A percentile compares a stretch with the other conserved stretches of the same genome.
Evolutionary conservation across 2,329 filamentous ascomycete species (phyloP).

Genomic region (Raffaelea albimanens): DNA sequence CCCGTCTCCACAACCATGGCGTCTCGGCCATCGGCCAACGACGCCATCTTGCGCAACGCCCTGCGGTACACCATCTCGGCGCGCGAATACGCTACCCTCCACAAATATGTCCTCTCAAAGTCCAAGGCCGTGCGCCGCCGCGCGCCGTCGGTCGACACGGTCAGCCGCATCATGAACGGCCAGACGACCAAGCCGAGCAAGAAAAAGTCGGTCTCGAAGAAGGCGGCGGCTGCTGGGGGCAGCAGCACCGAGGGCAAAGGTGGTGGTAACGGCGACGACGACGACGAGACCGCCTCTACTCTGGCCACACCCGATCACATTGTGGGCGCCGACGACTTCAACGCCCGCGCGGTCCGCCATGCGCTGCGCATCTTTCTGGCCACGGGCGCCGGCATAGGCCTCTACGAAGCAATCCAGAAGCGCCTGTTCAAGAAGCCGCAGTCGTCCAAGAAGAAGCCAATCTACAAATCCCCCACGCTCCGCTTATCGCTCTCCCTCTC

Average conservation of each 20-base stretch:
- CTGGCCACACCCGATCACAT: background rate
- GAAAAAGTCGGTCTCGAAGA: background rate
- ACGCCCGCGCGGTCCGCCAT: slow-evolving; percentile 60
- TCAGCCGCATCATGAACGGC: slow-evolving; percentile 45
- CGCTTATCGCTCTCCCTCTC: slow-evolving; percentile 76
- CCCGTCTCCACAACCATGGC: background rate
- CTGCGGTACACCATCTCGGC: slow-evolving; percentile 79
- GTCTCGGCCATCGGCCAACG: slow-evolving; percentile 32
- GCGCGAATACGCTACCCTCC: slow-evolving; percentile 75
- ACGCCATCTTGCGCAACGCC: slow-evolving; percentile 74
- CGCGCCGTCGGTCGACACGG: slow-evolving; percentile 44
- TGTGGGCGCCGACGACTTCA: slow-evolving; percentile 51
- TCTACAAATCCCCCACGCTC: slow-evolving; percentile 59
- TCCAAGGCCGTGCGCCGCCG: slow-evolving; percentile 48
- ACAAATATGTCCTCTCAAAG: slow-evolving; percentile 72
- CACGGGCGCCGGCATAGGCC: slow-evolving; percentile 54
- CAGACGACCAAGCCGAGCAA: slow-evolving; percentile 8
- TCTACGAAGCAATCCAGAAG: slow-evolving; percentile 44
- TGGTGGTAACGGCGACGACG: background rate
- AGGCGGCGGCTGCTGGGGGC: background rate
- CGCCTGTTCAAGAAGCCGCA: slow-evolving; percentile 29
- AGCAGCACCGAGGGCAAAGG: slow-evolving; percentile 2
- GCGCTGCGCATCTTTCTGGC: slow-evolving; percentile 61
- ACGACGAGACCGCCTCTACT: too few species aligned
- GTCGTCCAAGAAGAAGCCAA: slow-evolving; percentile 37